Base-by-base conservation (phyloP, 2,329 filamentous ascomycete genomes). In the Claviceps capensis region DNA sequence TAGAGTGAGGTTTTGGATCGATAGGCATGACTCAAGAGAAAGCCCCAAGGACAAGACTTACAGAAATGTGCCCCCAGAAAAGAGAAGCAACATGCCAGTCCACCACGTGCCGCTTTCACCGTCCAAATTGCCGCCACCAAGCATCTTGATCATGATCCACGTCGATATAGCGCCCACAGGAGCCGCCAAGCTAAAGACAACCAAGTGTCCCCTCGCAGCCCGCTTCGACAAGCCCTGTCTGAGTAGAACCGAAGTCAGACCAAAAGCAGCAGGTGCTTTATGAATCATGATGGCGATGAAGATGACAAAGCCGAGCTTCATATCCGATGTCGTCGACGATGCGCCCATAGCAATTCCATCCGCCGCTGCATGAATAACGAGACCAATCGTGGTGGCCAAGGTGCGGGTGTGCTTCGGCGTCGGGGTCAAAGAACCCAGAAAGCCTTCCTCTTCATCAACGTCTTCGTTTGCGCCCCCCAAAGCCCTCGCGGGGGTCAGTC, bases 241-340 rank as follows among this genome's bases (percentile, higher is more conserved):
- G 47, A 98, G 73, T 47, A 98, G 71, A 2, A 96, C 81, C 1
- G 89, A 90, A 0, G 91, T 97, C 47, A 98, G 72, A 0, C 93
- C 93, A 70, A 98, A 98, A 0, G 93, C 90, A 1, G 93, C 93
- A 0, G 90, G 91, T 1, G 89, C 91, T 70, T 97, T 98, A 69
- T 98, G 93, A 5, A 97, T 81, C 86, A 98, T 94, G 59, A 98
- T 93, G 11, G 93, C 93, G 42, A 95, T 69, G 66, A 98, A 98
- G 41, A 98, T 88, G 60, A 98, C 87, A 54, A 97, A 81, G 38
- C 87, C 88, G 11, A 98, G 72, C 53, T 85, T 84, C 55, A 81
- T 81, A 59, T 88, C 83, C 2, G 81, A 74, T 3, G 82, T 79
- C 4, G 86, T 84, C 3, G 85, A 87, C 0, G 90, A 95, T 23